Conservation (phyloP, 305 asterid genomes). For the Solanum hybrid region DNA sequence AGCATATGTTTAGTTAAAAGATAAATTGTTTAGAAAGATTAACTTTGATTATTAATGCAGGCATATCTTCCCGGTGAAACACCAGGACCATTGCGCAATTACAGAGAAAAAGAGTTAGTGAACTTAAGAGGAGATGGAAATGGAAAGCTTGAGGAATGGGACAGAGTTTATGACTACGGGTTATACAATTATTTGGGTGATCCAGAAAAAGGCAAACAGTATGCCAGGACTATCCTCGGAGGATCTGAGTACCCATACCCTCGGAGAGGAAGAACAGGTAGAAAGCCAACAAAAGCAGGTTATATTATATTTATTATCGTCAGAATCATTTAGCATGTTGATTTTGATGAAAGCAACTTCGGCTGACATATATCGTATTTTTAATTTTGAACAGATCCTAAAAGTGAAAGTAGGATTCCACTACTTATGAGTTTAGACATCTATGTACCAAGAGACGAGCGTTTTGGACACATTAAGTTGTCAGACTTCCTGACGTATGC, state of each 20-base stretch:
- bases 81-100: background rate
- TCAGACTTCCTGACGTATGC: background rate
- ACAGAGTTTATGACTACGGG: background rate
- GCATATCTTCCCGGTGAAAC: background rate
- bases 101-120: background rate
- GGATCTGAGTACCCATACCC: background rate
- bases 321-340: background rate
- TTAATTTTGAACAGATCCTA: background rate
- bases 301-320: background rate
- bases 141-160: background rate
- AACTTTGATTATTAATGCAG: background rate
- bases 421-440: background rate
- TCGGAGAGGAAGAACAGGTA: background rate
- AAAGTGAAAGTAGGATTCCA: background rate
- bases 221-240: background rate
- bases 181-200: background rate
- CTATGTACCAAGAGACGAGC: background rate
- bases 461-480: background rate
- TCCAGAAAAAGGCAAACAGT: background rate
- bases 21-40: no score
- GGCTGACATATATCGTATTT: background rate
- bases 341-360: background rate
- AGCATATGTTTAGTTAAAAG: background rate
- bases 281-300: background rate
- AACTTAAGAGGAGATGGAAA: background rate